A percentile compares a stretch with the other conserved stretches of the same genome.
phyloP scores from a whole-genome alignment of 2,329 filamentous ascomycete species.

The Monilinia polystroma region DNA sequence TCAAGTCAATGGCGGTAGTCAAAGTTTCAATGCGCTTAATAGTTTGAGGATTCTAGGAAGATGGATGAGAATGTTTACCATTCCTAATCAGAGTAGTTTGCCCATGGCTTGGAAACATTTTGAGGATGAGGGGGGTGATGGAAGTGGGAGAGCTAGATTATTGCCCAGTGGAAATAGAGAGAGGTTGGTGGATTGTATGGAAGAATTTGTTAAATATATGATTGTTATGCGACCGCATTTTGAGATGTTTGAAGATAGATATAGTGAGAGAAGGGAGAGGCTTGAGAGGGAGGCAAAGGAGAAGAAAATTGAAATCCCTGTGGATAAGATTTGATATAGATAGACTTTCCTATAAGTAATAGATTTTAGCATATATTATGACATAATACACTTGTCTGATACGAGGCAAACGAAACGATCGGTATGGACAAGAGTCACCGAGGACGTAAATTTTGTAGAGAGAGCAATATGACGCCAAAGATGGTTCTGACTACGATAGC shows the following conservation, averaged over 20 bases:
- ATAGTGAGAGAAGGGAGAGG: slow-evolving; percentile 53
- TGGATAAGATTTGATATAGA: slow-evolving; percentile 1
- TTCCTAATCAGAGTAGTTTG: slow-evolving; percentile 64
- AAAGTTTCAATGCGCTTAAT: slow-evolving; percentile 68
- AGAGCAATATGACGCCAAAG: no score
- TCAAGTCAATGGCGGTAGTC: slow-evolving; percentile 63
- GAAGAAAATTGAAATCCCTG: neutral
- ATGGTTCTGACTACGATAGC: no score
- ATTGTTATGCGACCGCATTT: slow-evolving; percentile 63
- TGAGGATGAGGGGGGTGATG: slow-evolving; percentile 46
- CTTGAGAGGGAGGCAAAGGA: slow-evolving; percentile 12
- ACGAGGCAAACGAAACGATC: no score
- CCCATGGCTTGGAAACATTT: slow-evolving; percentile 65
- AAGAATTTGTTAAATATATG: slow-evolving; percentile 69
- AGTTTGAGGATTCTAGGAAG: slow-evolving; percentile 62
- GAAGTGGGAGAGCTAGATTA: slow-evolving; percentile 47
- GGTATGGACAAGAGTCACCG: no score
- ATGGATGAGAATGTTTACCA: slow-evolving; percentile 70
- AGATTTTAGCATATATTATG: neutral
- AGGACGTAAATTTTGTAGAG: no score
- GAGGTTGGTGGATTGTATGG: slow-evolving; percentile 64
- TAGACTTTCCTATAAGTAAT: neutral
- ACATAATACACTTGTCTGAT: no score
- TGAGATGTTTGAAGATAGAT: slow-evolving; percentile 60
- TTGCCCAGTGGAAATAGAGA: slow-evolving; percentile 57